Conservation (phyloP, 2,329 filamentous ascomycete genomes). For the Claviceps sorghi region DNA sequence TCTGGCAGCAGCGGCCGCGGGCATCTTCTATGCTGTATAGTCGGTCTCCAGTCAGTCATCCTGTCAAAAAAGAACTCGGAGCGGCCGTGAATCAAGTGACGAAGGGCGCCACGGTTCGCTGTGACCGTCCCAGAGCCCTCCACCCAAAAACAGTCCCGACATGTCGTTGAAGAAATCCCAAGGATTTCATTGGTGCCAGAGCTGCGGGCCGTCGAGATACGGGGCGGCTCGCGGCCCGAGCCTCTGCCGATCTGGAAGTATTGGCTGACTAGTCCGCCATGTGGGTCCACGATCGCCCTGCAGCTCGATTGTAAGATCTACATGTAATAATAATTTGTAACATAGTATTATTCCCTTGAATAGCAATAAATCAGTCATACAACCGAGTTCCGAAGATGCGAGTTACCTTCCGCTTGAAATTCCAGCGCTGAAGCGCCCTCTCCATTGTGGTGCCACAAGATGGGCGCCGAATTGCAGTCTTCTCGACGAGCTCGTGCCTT, state of each 20-base stretch:
- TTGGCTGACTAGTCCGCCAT: background rate
- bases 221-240: background rate
- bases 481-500: background rate
- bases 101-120: background rate
- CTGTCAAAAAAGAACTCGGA: background rate
- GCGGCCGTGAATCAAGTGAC: too few relatives aligned
- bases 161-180: background rate
- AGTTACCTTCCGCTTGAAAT: background rate
- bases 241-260: background rate
- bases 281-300: background rate
- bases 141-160: background rate
- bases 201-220: background rate
- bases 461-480: background rate
- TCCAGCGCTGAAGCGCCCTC: background rate
- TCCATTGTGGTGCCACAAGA: background rate
- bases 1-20: constrained; percentile 1
- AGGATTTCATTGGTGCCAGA: background rate
- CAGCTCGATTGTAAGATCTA: background rate
- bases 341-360: background rate
- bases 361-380: background rate
- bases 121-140: background rate
- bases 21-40: constrained; percentile 1
- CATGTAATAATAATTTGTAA: background rate
- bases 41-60: background rate
- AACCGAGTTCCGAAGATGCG: background rate